Evolutionary conservation across 441 rosid species (phyloP).

Genomic region (Erodium moschatum): DNA sequence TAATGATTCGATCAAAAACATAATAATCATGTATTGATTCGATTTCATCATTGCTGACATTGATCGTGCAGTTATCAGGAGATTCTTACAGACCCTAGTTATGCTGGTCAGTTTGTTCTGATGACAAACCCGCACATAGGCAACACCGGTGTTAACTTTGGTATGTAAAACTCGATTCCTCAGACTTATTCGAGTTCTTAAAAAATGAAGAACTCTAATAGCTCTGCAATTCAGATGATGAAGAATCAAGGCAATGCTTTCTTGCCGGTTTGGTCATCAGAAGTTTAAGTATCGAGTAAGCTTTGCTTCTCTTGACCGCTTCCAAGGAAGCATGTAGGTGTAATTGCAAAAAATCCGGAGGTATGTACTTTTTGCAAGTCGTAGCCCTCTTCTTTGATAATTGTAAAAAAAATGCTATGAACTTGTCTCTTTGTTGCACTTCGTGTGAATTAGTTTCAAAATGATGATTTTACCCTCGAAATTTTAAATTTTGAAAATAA

Average conservation of each 20-base stretch:
- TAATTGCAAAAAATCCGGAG: too few species aligned
- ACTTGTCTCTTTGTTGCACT: too few species aligned
- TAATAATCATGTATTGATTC: not conserved
- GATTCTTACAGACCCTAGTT: slow-evolving; percentile 91
- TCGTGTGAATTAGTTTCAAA: too few species aligned
- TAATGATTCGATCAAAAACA: not conserved
- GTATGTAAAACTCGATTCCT: slow-evolving; percentile 31
- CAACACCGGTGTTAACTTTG: slow-evolving; percentile 82
- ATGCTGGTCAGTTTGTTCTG: slow-evolving; percentile 85
- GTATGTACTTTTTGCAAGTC: too few species aligned
- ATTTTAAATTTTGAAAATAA: too few species aligned
- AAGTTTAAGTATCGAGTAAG: slow-evolving; percentile 60
- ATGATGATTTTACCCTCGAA: too few species aligned
- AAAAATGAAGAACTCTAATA: slow-evolving; percentile 2
- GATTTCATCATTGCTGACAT: slow-evolving; percentile 5
- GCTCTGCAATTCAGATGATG: slow-evolving; percentile 52
- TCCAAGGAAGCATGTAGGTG: too few species aligned
- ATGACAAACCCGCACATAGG: slow-evolving; percentile 98
- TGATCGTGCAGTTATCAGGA: slow-evolving; percentile 66
- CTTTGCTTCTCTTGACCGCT: not conserved
- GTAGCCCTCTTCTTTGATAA: too few species aligned
- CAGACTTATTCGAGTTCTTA: not conserved
- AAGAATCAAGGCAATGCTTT: slow-evolving; percentile 72
- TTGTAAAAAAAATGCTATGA: too few species aligned
- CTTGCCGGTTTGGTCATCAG: slow-evolving; percentile 83